Evolutionary conservation across 2,329 filamentous ascomycete genomes (phyloP).

Genomic region (Paraphaeosphaeria sporulosa): DNA sequence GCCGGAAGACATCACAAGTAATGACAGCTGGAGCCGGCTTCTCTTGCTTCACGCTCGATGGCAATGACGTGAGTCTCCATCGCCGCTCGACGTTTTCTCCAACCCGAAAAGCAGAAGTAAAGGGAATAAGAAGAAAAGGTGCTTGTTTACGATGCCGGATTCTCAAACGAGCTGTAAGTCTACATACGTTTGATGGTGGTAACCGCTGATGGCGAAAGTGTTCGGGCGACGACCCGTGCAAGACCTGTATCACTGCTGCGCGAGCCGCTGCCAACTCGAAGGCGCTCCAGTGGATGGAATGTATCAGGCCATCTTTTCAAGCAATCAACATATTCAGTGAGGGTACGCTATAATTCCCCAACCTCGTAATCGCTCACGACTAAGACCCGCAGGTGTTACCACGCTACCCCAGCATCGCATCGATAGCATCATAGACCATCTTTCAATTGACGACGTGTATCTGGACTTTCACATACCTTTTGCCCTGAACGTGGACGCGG

Average conservation of each 20-base stretch:
- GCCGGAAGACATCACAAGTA: constrained; percentile 6
- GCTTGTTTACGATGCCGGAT: constrained; percentile 27
- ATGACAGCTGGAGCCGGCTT: constrained; percentile 12
- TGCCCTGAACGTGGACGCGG: constrained; percentile 26
- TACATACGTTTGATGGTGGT: not conserved
- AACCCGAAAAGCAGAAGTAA: constrained; percentile 23
- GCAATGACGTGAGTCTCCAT: constrained; percentile 20
- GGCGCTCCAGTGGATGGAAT: constrained; percentile 30
- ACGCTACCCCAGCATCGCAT: constrained; percentile 16
- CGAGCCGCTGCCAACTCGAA: constrained; percentile 21
- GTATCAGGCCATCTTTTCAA: constrained; percentile 27
- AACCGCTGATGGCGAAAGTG: constrained; percentile 19
- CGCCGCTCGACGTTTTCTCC: constrained; percentile 22
- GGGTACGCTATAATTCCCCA: constrained; percentile 2
- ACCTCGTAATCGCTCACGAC: not conserved
- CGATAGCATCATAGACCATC: constrained; percentile 19
- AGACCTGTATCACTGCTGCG: constrained; percentile 22
- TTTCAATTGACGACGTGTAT: constrained; percentile 24
- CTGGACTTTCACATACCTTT: constrained; percentile 31
- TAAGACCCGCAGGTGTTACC: constrained; percentile 9
- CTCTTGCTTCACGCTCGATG: constrained; percentile 24
- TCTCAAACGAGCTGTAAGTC: constrained; percentile 25
- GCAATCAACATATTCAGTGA: constrained; percentile 23
- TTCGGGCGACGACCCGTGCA: constrained; percentile 29
- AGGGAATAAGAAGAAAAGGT: constrained; percentile 21